A percentile compares a stretch with the other conserved stretches of the same genome.
Conservation (phyloP, 306 rosid genomes). For the Prinsepia uniflora region DNA sequence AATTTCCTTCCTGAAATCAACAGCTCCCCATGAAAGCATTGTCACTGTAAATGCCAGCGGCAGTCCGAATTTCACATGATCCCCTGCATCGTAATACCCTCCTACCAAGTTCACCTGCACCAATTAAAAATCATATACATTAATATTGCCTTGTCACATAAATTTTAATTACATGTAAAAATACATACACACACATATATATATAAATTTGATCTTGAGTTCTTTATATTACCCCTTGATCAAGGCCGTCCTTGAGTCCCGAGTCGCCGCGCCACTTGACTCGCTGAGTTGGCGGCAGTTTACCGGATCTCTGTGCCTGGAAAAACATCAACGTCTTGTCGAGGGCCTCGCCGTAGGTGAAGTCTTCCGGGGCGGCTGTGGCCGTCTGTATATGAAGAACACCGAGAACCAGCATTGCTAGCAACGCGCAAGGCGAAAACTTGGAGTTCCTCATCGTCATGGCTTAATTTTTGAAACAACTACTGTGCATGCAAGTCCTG, state of each 20-base stretch:
- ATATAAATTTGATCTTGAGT: background rate
- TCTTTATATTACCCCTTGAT: conserved; percentile 62
- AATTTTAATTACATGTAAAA: background rate
- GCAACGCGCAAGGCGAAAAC: conserved; percentile 11
- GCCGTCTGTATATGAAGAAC: conserved; percentile 24
- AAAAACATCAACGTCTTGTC: conserved; percentile 73
- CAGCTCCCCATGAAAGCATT: conserved; percentile 82
- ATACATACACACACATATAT: too few relatives aligned
- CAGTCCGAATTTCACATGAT: conserved; percentile 84
- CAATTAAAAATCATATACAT: background rate
- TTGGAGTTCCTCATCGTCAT: conserved; percentile 33
- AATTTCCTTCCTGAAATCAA: conserved; percentile 67
- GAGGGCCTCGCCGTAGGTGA: conserved; percentile 66
- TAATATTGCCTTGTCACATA: too few relatives aligned
- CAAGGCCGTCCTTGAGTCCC: conserved; percentile 66
- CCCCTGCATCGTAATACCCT: conserved; percentile 95
- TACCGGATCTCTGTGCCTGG: conserved; percentile 84
- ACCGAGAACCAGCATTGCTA: conserved; percentile 22
- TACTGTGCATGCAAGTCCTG: background rate
- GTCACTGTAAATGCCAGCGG: conserved; percentile 84
- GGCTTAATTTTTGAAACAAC: background rate
- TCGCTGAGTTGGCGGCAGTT: conserved; percentile 43
- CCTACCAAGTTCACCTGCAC: conserved; percentile 75
- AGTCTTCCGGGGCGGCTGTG: conserved; percentile 23
- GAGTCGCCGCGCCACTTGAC: conserved; percentile 82